Evolutionary conservation across 495 filamentous ascomycete genomes (phyloP).

Genomic region (Chlorociboria aeruginascens): DNA sequence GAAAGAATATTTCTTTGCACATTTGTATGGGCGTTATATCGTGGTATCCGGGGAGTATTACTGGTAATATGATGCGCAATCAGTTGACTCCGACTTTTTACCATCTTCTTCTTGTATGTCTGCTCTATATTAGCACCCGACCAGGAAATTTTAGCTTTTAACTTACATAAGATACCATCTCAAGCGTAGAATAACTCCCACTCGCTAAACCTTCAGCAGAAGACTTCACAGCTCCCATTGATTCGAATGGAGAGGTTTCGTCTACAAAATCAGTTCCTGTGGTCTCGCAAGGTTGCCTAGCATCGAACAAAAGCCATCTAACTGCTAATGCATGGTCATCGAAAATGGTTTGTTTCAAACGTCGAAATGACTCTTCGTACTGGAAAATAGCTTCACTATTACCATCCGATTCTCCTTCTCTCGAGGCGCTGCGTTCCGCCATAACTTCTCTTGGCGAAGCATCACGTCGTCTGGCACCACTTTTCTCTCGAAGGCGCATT

Average conservation of each 20-base stretch:
- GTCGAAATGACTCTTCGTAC: neutral
- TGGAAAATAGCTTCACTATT: neutral
- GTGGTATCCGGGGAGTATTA: conserved; percentile 11
- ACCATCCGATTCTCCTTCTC: neutral
- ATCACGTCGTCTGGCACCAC: neutral
- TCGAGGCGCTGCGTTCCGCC: neutral
- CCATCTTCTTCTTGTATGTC: conserved; percentile 2
- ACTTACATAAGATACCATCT: conserved; percentile 2
- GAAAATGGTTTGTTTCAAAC: neutral
- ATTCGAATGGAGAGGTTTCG: conserved; percentile 3
- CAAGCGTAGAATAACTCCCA: neutral
- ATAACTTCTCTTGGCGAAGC: neutral
- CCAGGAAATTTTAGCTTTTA: neutral
- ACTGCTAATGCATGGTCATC: conserved; percentile 4
- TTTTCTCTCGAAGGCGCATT: neutral
- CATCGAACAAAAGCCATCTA: conserved; percentile 5
- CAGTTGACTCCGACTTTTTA: neutral
- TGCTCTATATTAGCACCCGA: neutral
- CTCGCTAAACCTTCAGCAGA: neutral
- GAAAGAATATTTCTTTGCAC: conserved; percentile 15
- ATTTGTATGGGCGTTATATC: conserved; percentile 11
- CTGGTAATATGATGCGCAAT: neutral
- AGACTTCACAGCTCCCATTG: neutral
- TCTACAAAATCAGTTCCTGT: conserved; percentile 1
- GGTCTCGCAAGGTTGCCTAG: neutral